These are phyloP conservation scores for Boletus subcaerulescens DNA, from an alignment of 768 basidiomycete species.

Conservation along the genomic window DNA sequence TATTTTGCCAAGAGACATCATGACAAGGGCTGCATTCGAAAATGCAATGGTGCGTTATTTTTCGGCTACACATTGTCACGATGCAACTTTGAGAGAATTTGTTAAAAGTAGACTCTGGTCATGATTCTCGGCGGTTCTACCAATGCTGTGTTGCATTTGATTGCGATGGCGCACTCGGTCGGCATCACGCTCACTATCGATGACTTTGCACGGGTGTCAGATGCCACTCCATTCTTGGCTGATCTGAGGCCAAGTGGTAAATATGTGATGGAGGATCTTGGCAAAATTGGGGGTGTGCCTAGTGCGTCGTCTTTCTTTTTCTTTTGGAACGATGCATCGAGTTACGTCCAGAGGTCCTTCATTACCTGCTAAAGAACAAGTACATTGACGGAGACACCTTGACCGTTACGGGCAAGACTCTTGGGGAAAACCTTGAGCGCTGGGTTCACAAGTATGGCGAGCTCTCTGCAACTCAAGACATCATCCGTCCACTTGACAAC, in stretches of 20 bases:
- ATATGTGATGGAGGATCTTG: slow-evolving; percentile 98
- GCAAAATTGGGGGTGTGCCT: slow-evolving; percentile 94
- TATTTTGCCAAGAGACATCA: slow-evolving; percentile 91
- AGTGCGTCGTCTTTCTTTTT: slow-evolving; percentile 49
- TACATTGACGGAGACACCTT: slow-evolving; percentile 87
- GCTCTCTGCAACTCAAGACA: slow-evolving; percentile 69
- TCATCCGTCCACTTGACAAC: slow-evolving; percentile 82
- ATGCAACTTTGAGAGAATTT: slow-evolving; percentile 3
- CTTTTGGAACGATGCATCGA: neutral
- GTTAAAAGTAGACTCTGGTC: slow-evolving; percentile 67
- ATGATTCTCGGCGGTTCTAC: slow-evolving; percentile 98
- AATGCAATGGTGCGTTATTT: slow-evolving; percentile 80
- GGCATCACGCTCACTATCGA: slow-evolving; percentile 86
- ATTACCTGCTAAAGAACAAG: slow-evolving; percentile 81
- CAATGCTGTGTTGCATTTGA: slow-evolving; percentile 94
- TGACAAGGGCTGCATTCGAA: slow-evolving; percentile 95
- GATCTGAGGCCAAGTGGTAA: slow-evolving; percentile 97
- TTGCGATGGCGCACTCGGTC: slow-evolving; percentile 95
- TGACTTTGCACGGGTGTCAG: slow-evolving; percentile 92
- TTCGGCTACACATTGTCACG: slow-evolving; percentile 6
- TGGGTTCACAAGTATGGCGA: slow-evolving; percentile 83
- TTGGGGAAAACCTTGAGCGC: slow-evolving; percentile 89
- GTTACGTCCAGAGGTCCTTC: slow-evolving; percentile 63
- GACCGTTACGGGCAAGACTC: slow-evolving; percentile 87
- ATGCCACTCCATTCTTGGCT: slow-evolving; percentile 90